Conservation (phyloP, 352 stramenopile genomes). For the Pythium folliculosum region DNA sequence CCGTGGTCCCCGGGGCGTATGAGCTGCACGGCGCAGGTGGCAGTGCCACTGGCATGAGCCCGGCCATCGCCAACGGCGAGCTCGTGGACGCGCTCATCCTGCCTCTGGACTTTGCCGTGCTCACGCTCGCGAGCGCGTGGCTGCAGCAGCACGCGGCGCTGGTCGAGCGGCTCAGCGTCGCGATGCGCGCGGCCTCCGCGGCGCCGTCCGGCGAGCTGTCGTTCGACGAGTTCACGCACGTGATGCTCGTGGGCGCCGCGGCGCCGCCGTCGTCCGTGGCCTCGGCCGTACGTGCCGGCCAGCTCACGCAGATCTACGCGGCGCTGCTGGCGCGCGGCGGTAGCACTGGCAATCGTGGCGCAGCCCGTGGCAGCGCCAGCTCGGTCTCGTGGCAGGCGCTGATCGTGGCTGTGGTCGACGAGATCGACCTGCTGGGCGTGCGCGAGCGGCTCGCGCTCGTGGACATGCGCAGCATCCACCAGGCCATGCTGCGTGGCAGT, state of each 20-base stretch:
- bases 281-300: constrained; percentile 15
- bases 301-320: constrained; percentile 40
- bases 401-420: constrained; percentile 26
- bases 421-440: constrained; percentile 40
- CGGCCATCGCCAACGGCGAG: constrained; percentile 29
- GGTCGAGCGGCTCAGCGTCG: constrained; percentile 27
- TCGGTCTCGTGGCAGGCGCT: constrained; percentile 33
- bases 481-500: constrained; percentile 16
- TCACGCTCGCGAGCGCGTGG: constrained; percentile 38
- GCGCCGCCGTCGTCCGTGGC: constrained; percentile 1
- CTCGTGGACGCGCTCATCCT: constrained; percentile 36
- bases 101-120: constrained; percentile 37
- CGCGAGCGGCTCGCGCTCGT: constrained; percentile 28
- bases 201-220: constrained; percentile 20
- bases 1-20: constrained; percentile 34
- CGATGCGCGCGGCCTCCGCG: constrained; percentile 32
- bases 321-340: constrained; percentile 4
- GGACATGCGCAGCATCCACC: constrained; percentile 48
- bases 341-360: not conserved
- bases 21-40: constrained; percentile 6
- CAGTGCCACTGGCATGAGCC: not conserved
- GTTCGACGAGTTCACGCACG: constrained; percentile 43
- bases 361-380: not conserved
- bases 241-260: constrained; percentile 32
- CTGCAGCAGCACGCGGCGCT: constrained; percentile 30